These are phyloP conservation scores for Wickerhamiella slavikovae DNA, from an alignment of 805 yeast species.

Conservation along the genomic window DNA sequence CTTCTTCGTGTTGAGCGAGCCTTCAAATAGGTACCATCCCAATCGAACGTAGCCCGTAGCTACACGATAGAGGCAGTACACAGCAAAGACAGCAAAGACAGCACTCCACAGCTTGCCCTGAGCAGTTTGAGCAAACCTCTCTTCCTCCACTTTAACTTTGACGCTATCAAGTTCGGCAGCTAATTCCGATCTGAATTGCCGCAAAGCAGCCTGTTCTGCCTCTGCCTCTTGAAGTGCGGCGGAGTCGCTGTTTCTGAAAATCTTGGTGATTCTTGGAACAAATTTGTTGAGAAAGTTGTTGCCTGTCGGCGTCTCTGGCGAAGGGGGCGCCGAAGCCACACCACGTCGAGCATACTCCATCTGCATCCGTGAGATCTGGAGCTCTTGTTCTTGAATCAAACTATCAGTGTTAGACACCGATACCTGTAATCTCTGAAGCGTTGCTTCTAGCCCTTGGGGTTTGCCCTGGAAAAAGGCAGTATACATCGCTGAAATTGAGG, in stretches of 20 bases:
- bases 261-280: conserved; percentile 7
- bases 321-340: conserved; percentile 8
- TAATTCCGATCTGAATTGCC: conserved; percentile 16
- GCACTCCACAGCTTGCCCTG: conserved; percentile 14
- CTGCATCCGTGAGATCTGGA: conserved; percentile 11
- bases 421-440: conserved; percentile 13
- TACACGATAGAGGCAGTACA: conserved; percentile 23
- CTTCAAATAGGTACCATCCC: conserved; percentile 11
- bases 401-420: conserved; percentile 16
- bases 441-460: conserved; percentile 14
- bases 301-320: too few species aligned
- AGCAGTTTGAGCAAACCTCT: conserved; percentile 16
- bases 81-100: conserved; percentile 17
- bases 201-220: conserved; percentile 18
- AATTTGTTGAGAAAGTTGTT: conserved; percentile 15
- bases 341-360: conserved; percentile 9
- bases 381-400: conserved; percentile 13
- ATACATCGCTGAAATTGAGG: conserved; percentile 23
- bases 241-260: conserved; percentile 3
- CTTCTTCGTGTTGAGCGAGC: conserved; percentile 2
- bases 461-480: conserved; percentile 14
- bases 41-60: conserved; percentile 13
- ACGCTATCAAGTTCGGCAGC: too few species aligned
- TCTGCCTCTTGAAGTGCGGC: conserved; percentile 1
- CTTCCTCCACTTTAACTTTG: conserved; percentile 10